Percentiles rank a stretch among this genome's conserved stretches.
These are phyloP conservation scores for Fusarium acutatum DNA, from an alignment of 2,329 filamentous ascomycete genomes.

Conservation along the genomic window DNA sequence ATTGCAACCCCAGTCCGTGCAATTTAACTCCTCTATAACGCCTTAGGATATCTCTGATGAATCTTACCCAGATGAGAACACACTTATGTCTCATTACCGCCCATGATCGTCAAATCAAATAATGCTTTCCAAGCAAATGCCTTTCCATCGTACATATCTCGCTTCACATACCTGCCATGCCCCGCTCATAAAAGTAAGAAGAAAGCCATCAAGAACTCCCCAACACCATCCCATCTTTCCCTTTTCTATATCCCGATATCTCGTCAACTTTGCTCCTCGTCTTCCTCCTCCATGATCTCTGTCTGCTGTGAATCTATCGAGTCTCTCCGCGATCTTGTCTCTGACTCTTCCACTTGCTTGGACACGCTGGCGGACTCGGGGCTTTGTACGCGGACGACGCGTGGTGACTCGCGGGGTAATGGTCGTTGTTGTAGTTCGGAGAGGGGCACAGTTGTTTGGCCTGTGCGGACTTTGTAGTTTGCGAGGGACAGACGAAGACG, in stretches of 20 bases:
- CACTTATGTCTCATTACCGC: slow-evolving; percentile 11
- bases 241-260: background rate
- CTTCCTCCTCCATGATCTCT: slow-evolving; percentile 14
- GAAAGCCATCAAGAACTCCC: slow-evolving; percentile 15
- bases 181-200: slow-evolving; percentile 5
- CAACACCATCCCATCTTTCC: slow-evolving; percentile 7
- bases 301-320: slow-evolving; percentile 30
- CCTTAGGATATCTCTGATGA: slow-evolving; percentile 29
- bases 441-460: slow-evolving; percentile 73
- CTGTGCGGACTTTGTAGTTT: slow-evolving; percentile 78
- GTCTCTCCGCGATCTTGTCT: slow-evolving; percentile 14
- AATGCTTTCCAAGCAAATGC: slow-evolving; percentile 5
- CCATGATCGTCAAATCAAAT: slow-evolving; percentile 14
- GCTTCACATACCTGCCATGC: slow-evolving; percentile 5
- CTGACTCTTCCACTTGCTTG: background rate
- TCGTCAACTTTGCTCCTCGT: slow-evolving; percentile 3
- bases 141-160: background rate
- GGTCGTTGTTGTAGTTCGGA: slow-evolving; percentile 61
- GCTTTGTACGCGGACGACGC: slow-evolving; percentile 39
- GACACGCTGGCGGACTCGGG: slow-evolving; percentile 14
- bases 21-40: slow-evolving; percentile 14
- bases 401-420: slow-evolving; percentile 35
- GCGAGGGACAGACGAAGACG: slow-evolving; percentile 75
- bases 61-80: slow-evolving; percentile 11
- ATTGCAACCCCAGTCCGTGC: background rate